These are phyloP conservation scores for Nelumbo lutea DNA, from an alignment of 164 flowering plant genomes.

Conservation along the genomic window DNA sequence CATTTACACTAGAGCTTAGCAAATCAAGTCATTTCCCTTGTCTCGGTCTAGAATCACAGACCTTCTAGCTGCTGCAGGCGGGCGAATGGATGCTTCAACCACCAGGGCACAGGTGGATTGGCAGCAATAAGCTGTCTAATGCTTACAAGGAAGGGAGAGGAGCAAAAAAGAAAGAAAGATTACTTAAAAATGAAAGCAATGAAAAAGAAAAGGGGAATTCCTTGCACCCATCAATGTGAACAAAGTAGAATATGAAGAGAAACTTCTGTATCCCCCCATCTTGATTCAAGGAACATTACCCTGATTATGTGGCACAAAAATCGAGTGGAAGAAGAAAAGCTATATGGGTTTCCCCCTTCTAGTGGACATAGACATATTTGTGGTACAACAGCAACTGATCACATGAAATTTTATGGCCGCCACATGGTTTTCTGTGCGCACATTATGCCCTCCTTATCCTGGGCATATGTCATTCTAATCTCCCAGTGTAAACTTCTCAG, in stretches of 20 bases:
- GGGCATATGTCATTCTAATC: conserved; percentile 67
- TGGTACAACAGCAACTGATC: neutral
- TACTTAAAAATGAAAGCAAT: no score
- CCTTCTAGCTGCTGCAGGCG: no score
- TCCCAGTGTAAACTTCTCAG: conserved; percentile 83
- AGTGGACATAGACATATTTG: neutral
- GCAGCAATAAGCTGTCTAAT: no score
- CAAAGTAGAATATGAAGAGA: neutral
- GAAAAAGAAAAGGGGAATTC: neutral
- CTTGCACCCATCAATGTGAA: neutral
- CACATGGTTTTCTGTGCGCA: conserved; percentile 78
- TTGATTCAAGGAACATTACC: neutral
- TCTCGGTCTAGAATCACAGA: no score
- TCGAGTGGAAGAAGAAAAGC: conserved; percentile 3
- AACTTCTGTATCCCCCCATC: neutral
- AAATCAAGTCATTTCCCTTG: no score
- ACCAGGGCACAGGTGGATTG: no score
- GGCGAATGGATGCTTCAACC: no score
- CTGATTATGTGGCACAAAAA: neutral
- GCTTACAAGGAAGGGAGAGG: no score
- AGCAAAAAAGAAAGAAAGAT: no score
- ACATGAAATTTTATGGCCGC: conserved; percentile 50
- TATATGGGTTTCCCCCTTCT: neutral
- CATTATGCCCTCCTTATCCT: conserved; percentile 71
- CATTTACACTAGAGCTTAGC: no score